phyloP scores from a whole-genome alignment of 2,329 filamentous ascomycete genomes.

The Hortaea werneckii region DNA sequence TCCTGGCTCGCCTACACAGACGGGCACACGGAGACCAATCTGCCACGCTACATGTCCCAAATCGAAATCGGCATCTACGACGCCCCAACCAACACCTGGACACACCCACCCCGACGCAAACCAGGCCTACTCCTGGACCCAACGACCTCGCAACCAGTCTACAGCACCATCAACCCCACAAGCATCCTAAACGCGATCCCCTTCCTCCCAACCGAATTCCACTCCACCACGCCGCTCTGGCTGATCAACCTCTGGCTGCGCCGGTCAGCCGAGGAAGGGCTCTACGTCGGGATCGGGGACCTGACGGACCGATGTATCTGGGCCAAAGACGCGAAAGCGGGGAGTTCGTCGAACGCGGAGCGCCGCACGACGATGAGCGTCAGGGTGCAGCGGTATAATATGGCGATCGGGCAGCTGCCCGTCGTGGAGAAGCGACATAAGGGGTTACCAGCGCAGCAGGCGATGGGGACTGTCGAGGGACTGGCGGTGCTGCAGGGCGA shows the following conservation, averaged over 20 bases:
- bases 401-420: not conserved
- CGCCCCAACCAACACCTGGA: not conserved
- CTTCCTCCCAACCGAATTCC: constrained; percentile 1
- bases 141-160: not conserved
- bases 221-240: not conserved
- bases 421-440: not conserved
- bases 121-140: not conserved
- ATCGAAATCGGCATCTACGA: constrained; percentile 1
- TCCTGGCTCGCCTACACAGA: not conserved
- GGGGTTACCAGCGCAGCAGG: not conserved
- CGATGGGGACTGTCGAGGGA: not conserved
- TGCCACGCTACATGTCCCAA: not conserved
- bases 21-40: not conserved
- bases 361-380: not conserved
- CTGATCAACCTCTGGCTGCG: not conserved
- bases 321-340: not conserved
- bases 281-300: not conserved
- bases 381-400: constrained; percentile 1
- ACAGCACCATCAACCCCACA: not conserved
- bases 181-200: not conserved
- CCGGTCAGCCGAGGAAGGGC: not conserved
- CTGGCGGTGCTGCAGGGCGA: not conserved
- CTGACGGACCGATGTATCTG: not conserved
- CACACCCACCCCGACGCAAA: not conserved
- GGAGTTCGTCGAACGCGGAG: not conserved